These are phyloP conservation scores for Sphaerulina musiva DNA, from an alignment of 2,329 filamentous ascomycete species.

Conservation along the genomic window DNA sequence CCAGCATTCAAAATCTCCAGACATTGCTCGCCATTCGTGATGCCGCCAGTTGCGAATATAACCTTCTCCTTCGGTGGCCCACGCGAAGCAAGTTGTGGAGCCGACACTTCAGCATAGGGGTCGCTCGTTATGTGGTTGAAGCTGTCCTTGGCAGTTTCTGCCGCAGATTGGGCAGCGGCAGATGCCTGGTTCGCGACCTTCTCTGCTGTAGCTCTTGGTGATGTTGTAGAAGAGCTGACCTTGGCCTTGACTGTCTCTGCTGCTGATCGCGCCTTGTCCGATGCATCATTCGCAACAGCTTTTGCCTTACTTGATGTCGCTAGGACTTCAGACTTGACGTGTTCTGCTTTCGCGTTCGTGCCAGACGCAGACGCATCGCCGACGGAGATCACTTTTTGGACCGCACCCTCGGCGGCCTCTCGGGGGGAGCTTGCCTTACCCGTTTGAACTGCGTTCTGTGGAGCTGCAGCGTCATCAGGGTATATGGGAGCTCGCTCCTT, in stretches of 20 bases:
- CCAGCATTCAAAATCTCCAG: constrained; percentile 77
- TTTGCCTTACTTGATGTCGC: constrained; percentile 5
- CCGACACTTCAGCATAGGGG: constrained; percentile 1
- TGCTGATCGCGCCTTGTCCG: constrained; percentile 5
- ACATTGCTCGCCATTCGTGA: constrained; percentile 81
- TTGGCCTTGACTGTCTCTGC: neutral
- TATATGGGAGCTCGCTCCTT: constrained; percentile 4
- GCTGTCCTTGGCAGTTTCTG: neutral
- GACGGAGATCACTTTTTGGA: constrained; percentile 17
- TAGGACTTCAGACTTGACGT: constrained; percentile 1
- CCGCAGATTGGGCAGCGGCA: neutral
- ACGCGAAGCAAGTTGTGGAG: constrained; percentile 10
- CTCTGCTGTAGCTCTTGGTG: neutral
- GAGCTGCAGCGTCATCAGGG: constrained; percentile 6
- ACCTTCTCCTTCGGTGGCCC: constrained; percentile 50
- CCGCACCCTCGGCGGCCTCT: constrained; percentile 18
- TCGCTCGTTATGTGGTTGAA: constrained; percentile 6
- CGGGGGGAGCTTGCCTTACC: constrained; percentile 12
- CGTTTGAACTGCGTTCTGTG: constrained; percentile 5
- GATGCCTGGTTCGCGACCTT: constrained; percentile 1
- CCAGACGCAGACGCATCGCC: neutral
- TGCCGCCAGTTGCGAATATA: constrained; percentile 89
- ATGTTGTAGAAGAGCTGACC: neutral
- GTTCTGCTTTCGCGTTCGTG: neutral
- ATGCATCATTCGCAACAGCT: constrained; percentile 18